Evolutionary conservation across 1,284 basidiomycete genomes (phyloP), one percentile per base, ranked within the genome.

Genomic region (Trichosporon faecale): DNA sequence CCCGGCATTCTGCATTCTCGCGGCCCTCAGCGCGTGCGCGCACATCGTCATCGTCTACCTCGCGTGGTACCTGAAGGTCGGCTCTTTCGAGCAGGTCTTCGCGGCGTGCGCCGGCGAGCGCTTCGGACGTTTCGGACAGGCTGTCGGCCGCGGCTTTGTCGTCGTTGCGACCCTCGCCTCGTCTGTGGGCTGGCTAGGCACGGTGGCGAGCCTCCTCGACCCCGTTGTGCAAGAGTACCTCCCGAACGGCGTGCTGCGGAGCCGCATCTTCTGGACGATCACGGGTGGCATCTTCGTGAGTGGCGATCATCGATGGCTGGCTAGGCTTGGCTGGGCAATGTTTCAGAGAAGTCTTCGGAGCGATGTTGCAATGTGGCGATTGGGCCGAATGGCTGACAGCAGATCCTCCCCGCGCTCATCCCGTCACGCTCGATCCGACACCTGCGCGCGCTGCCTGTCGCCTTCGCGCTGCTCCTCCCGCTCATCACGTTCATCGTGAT

Each of bases 1-100:
- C 60, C 83, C 83, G 6, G 66, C 80, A 12, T 75, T 83, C 49
- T 80, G 79, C 55, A 72, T 80, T 8, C 68, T 82, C 27, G 79
- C 80, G 0, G 66, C 76, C 0, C 72, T 84, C 8, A 80, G 79
- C 2, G 76, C 78, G 8, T 83, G 82, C 60, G 82, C 82, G 0
- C 82, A 83, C 63, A 81, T 84, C 25, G 83, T 84, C 49, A 81
- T 82, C 25, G 81, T 83, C 60, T 84, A 84, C 69, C 78, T 84
- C 1, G 75, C 81, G 1, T 82, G 82, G 82, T 84, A 84, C 72
- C 79, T 84, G 61, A 83, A 83, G 65, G 82, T 83, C 1, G 72
- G 73, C 11, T 77, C 76, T 9, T 83, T 84, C 68, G 82, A 84
- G 68, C 80, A 83, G n/a, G 81, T 83, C 9, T 81, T 80, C 37